phyloP scores from a whole-genome alignment of 2,329 filamentous ascomycete genomes.

The Moelleriella libera region DNA sequence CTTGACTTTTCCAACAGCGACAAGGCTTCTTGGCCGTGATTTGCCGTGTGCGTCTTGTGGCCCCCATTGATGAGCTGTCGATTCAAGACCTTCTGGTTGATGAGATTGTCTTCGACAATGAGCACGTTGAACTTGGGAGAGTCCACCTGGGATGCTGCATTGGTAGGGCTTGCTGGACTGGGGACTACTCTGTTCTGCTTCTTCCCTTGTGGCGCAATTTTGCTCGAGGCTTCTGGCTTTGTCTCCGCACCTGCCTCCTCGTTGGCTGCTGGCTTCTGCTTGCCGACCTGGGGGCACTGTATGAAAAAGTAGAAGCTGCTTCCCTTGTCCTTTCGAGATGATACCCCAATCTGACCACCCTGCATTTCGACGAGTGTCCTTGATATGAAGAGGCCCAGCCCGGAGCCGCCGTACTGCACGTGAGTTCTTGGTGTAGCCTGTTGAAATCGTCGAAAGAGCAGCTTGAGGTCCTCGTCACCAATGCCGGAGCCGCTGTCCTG shows the following conservation, averaged over 20 bases:
- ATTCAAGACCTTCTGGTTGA: conserved; percentile 50
- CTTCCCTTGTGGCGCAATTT: not conserved
- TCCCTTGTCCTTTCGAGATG: conserved; percentile 10
- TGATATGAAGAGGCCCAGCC: conserved; percentile 61
- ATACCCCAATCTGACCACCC: conserved; percentile 63
- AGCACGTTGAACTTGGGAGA: conserved; percentile 35
- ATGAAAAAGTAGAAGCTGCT: conserved; percentile 5
- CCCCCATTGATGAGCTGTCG: conserved; percentile 45
- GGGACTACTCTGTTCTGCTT: not conserved
- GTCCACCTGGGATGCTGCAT: not conserved
- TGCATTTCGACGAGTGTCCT: conserved; percentile 62
- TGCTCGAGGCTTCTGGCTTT: not conserved
- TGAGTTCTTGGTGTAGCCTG: conserved; percentile 55
- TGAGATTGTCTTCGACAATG: conserved; percentile 53
- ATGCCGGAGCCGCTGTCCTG: conserved; percentile 55
- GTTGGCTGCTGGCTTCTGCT: not conserved
- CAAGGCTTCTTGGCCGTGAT: conserved; percentile 48
- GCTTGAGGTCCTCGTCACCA: conserved; percentile 46
- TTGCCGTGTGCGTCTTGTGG: conserved; percentile 47
- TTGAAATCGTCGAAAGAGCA: conserved; percentile 54
- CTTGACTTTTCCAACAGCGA: conserved; percentile 38
- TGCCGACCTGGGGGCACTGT: not conserved
- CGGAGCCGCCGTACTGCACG: conserved; percentile 57
- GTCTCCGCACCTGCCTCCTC: not conserved
- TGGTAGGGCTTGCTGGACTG: not conserved